phyloP scores from a whole-genome alignment of 306 rosid genomes.

The Casuarina glauca region DNA sequence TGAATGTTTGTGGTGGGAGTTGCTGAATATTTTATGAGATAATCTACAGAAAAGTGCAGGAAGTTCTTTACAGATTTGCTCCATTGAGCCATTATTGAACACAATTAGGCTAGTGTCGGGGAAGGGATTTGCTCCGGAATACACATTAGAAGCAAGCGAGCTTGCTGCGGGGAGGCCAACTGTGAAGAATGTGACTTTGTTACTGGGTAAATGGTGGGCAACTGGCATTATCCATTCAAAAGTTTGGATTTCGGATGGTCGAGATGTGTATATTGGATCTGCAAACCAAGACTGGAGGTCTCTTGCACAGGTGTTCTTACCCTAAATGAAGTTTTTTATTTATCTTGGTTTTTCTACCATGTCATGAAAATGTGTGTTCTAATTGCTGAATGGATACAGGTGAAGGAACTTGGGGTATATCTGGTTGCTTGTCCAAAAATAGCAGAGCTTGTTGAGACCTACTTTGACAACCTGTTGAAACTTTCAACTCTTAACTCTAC shows the following conservation, averaged over 20 bases:
- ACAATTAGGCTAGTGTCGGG: slow-evolving; percentile 70
- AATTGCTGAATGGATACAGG: slow-evolving; percentile 45
- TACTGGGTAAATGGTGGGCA: slow-evolving; percentile 79
- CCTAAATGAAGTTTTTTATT: not conserved
- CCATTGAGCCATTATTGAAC: no score
- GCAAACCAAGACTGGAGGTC: slow-evolving; percentile 97
- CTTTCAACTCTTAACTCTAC: slow-evolving; percentile 63
- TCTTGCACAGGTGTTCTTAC: slow-evolving; percentile 65
- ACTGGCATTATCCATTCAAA: slow-evolving; percentile 92
- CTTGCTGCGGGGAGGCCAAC: slow-evolving; percentile 86
- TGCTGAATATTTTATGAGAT: no score
- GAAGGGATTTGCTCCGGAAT: slow-evolving; percentile 79
- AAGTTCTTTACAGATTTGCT: no score
- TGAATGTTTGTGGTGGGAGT: no score
- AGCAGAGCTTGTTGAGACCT: slow-evolving; percentile 62
- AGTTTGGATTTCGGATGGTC: slow-evolving; percentile 85
- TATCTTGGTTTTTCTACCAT: slow-evolving; percentile 47
- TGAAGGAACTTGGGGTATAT: slow-evolving; percentile 75
- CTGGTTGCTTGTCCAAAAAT: slow-evolving; percentile 45
- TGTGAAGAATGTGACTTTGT: slow-evolving; percentile 75
- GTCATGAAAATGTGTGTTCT: not conserved
- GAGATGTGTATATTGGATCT: slow-evolving; percentile 79
- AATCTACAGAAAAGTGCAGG: no score
- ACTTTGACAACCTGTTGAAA: slow-evolving; percentile 77
- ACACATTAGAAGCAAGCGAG: slow-evolving; percentile 60